Conservation (phyloP, 148 eudicot species). For the Arbutus unedo region DNA sequence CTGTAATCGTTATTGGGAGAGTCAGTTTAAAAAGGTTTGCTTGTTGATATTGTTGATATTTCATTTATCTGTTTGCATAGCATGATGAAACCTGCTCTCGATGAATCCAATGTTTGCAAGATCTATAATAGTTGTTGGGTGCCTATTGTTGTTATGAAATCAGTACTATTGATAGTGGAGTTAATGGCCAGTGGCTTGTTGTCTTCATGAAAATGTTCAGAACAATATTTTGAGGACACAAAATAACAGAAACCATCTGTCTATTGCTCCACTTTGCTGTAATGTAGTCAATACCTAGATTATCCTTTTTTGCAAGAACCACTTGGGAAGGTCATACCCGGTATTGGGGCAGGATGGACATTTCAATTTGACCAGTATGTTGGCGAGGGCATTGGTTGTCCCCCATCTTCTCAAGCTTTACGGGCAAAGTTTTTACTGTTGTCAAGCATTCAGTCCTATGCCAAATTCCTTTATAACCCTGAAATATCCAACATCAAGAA, state of each 20-base stretch:
- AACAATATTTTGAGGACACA: background rate
- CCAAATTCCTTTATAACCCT: background rate
- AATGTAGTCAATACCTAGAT: background rate
- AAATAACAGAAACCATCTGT: background rate
- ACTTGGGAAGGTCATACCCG: background rate
- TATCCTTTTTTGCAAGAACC: background rate
- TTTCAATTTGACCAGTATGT: background rate
- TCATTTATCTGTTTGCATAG: background rate
- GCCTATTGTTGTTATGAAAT: background rate
- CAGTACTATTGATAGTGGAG: background rate
- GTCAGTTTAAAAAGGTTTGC: slow-evolving; percentile 85
- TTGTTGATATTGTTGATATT: slow-evolving; percentile 2
- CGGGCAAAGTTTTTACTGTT: background rate
- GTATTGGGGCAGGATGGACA: background rate
- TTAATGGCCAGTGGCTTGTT: background rate
- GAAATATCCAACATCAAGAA: background rate
- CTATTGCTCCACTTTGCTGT: background rate
- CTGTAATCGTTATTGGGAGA: slow-evolving; percentile 95
- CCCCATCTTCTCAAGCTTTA: background rate
- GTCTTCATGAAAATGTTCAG: background rate
- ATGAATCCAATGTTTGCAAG: slow-evolving; percentile 2
- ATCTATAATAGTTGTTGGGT: background rate
- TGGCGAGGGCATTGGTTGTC: background rate
- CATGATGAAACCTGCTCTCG: background rate
- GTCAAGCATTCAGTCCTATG: background rate